Percentiles rank a stretch among this genome's conserved stretches.
Evolutionary conservation across 768 basidiomycete genomes (phyloP).

Genomic region (Collybia sordida): DNA sequence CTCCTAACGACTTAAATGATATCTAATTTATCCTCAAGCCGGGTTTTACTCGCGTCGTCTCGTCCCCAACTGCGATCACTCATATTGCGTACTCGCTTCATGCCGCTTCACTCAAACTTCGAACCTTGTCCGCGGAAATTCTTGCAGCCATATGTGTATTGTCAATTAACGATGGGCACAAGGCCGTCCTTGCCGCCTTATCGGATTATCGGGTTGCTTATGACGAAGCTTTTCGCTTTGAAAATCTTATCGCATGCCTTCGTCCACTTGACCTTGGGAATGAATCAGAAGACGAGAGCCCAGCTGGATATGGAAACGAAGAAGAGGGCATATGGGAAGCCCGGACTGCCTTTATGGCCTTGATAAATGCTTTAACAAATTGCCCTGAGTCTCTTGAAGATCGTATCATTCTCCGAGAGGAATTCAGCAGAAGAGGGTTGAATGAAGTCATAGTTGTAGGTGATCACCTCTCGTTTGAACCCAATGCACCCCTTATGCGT

Average conservation of each 20-base stretch:
- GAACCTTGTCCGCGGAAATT: slow-evolving; percentile 70
- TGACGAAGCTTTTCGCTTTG: slow-evolving; percentile 79
- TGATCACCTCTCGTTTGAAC: slow-evolving; percentile 11
- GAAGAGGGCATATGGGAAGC: slow-evolving; percentile 83
- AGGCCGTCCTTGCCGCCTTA: slow-evolving; percentile 70
- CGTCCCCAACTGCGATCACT: slow-evolving; percentile 63
- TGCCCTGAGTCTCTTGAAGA: slow-evolving; percentile 78
- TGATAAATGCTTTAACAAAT: slow-evolving; percentile 79
- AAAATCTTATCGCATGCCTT: slow-evolving; percentile 66
- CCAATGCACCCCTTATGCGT: background rate
- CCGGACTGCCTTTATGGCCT: slow-evolving; percentile 68
- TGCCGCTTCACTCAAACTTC: slow-evolving; percentile 63
- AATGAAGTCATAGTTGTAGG: slow-evolving; percentile 84
- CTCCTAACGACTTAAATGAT: background rate
- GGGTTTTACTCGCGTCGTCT: slow-evolving; percentile 69
- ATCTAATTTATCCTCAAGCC: slow-evolving; percentile 39
- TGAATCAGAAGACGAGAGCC: slow-evolving; percentile 29
- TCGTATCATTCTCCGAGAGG: slow-evolving; percentile 76
- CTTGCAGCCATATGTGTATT: slow-evolving; percentile 84
- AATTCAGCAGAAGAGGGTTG: slow-evolving; percentile 77
- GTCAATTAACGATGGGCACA: slow-evolving; percentile 68
- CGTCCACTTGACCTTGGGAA: slow-evolving; percentile 48
- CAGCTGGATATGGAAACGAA: slow-evolving; percentile 40
- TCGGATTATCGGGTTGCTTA: slow-evolving; percentile 76
- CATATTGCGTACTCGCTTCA: slow-evolving; percentile 74